Evolutionary conservation across 2,329 filamentous ascomycete genomes (phyloP).

Genomic region (Dactylonectria macrodidyma): DNA sequence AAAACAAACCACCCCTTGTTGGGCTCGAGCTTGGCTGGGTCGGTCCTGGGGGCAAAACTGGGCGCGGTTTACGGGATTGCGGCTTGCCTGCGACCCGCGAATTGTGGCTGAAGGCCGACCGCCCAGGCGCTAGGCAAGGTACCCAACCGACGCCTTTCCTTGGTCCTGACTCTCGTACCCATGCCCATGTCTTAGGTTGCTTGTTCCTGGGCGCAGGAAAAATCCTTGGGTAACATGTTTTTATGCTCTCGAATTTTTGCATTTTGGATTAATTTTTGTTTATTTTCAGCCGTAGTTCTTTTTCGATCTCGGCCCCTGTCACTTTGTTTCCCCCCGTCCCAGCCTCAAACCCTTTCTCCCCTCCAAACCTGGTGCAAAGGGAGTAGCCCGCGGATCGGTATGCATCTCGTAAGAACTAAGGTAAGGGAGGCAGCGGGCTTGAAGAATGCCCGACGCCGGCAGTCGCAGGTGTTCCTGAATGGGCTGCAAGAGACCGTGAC

Average conservation of each 20-base stretch:
- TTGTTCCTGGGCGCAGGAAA: not conserved
- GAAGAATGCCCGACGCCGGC: constrained; percentile 23
- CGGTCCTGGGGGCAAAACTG: not conserved
- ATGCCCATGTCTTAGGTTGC: not conserved
- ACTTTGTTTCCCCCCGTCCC: not conserved
- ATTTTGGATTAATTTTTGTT: not conserved
- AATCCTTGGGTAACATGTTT: not conserved
- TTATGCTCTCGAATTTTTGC: not conserved
- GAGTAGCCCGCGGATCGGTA: constrained; percentile 2
- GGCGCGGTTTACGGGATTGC: not conserved
- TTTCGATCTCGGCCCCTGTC: not conserved
- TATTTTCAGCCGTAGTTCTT: not conserved
- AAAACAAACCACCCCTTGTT: too few relatives aligned
- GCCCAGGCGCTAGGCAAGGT: constrained; percentile 12
- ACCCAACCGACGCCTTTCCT: not conserved
- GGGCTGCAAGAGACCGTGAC: not conserved
- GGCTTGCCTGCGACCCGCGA: not conserved
- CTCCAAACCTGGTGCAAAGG: not conserved
- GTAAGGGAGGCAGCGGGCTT: constrained; percentile 17
- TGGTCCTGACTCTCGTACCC: constrained; percentile 6
- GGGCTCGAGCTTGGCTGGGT: too few relatives aligned
- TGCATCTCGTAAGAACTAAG: constrained; percentile 28
- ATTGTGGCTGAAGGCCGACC: constrained; percentile 5
- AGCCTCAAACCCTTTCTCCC: not conserved
- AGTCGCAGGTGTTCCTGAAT: constrained; percentile 5